Evolutionary conservation across 1,139 yeast genomes (phyloP).

Genomic region (Pichia norvegensis): DNA sequence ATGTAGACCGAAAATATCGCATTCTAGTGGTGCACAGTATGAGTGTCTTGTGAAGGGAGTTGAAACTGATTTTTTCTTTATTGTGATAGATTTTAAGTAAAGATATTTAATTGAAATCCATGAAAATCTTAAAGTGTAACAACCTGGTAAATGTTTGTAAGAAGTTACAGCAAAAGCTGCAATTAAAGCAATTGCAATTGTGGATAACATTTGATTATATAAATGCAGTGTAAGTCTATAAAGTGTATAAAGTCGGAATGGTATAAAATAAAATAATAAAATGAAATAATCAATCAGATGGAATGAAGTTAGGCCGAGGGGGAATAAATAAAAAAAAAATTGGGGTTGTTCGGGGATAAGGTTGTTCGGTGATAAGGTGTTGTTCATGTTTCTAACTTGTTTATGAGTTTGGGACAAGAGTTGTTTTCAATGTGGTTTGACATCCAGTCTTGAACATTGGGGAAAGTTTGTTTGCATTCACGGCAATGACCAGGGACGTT

Average conservation of each 20-base stretch:
- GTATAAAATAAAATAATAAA: no score
- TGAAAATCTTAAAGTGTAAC: constrained; percentile 59
- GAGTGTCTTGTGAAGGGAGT: constrained; percentile 32
- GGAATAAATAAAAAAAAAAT: no score
- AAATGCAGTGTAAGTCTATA: neutral
- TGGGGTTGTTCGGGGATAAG: neutral
- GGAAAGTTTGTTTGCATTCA: constrained; percentile 60
- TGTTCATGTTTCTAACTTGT: neutral
- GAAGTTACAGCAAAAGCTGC: constrained; percentile 12
- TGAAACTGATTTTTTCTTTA: constrained; percentile 9
- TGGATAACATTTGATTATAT: neutral
- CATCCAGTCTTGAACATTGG: constrained; percentile 74
- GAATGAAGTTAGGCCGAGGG: no score
- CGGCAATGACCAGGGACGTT: constrained; percentile 68
- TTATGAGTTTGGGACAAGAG: constrained; percentile 32
- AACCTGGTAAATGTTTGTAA: constrained; percentile 62
- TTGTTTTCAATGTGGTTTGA: constrained; percentile 59
- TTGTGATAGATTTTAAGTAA: constrained; percentile 22
- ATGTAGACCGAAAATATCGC: constrained; percentile 73
- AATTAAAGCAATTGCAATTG: neutral
- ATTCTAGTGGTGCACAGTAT: constrained; percentile 68
- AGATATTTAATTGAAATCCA: constrained; percentile 36
- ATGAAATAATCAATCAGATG: no score
- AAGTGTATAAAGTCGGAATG: neutral
- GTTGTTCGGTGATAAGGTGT: no score